Evolutionary conservation across 179 eudicot species (phyloP).

Genomic region (Carnegiea gigantea): DNA sequence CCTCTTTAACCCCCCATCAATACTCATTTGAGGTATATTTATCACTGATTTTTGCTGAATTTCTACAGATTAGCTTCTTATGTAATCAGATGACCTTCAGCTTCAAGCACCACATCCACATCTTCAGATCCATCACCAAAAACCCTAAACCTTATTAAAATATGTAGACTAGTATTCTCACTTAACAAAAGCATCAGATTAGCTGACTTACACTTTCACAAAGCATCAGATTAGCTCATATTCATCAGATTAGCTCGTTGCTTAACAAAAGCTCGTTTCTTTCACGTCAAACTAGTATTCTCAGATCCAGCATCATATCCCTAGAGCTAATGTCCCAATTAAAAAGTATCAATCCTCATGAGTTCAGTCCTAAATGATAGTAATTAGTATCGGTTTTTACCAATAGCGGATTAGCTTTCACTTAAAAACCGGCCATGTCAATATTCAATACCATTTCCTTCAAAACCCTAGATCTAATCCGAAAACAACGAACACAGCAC

Average conservation of each 20-base stretch:
- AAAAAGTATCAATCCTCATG: background rate
- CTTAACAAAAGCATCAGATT: no score
- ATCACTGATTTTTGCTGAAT: background rate
- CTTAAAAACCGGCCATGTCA: background rate
- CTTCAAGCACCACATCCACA: background rate
- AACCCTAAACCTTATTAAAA: background rate
- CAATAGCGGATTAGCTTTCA: background rate
- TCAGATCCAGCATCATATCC: background rate
- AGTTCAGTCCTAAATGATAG: background rate
- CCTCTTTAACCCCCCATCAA: background rate
- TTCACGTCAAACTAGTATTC: background rate
- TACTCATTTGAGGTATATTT: background rate
- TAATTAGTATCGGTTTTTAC: background rate
- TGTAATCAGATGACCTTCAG: background rate
- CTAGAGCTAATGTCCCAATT: background rate
- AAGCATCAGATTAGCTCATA: background rate
- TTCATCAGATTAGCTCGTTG: background rate
- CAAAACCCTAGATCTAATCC: constrained; percentile 12
- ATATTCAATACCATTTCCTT: background rate
- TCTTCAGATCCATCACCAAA: background rate
- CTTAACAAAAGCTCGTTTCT: background rate
- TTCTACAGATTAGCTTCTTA: background rate
- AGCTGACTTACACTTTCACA: background rate
- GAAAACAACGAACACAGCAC: background rate
- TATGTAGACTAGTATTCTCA: background rate